These are phyloP conservation scores for Pseudogymnoascus sp. DNA, from an alignment of 2,329 filamentous ascomycete genomes.

Conservation along the genomic window DNA sequence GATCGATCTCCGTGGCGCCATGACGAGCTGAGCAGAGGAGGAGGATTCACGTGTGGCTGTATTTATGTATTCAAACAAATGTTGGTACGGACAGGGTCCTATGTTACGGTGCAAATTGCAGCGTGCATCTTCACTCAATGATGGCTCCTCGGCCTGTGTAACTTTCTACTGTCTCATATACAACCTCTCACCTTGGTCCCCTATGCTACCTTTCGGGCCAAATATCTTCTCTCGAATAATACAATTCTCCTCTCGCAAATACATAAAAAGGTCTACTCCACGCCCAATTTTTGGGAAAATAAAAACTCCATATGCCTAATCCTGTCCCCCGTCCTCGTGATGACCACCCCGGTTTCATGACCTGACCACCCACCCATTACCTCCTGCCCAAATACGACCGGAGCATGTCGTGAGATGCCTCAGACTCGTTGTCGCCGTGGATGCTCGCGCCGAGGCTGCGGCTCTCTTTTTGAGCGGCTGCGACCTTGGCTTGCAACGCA, in stretches of 20 bases:
- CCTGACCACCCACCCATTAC: conserved; percentile 29
- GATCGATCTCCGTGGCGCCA: neutral
- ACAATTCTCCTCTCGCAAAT: conserved; percentile 1
- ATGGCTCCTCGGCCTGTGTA: neutral
- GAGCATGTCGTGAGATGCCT: conserved; percentile 80
- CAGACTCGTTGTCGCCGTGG: conserved; percentile 51
- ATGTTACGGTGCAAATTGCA: neutral
- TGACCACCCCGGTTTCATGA: conserved; percentile 1
- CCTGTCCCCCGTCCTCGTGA: neutral
- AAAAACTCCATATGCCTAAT: conserved; percentile 5
- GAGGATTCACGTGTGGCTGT: conserved; percentile 1
- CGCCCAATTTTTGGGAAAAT: neutral
- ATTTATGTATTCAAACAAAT: neutral
- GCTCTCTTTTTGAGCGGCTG: conserved; percentile 70
- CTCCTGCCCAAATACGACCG: conserved; percentile 74
- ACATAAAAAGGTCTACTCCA: neutral
- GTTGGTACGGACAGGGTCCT: neutral
- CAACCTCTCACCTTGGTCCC: neutral
- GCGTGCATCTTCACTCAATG: neutral
- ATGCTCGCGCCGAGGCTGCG: conserved; percentile 48
- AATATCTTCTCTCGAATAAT: neutral
- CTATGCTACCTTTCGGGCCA: neutral
- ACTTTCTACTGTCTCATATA: conserved; percentile 2
- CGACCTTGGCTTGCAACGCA: conserved; percentile 73
- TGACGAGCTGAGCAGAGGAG: neutral